A percentile compares a stretch with the other conserved stretches of the same genome.
These are phyloP conservation scores for Boletus fagicola DNA, from an alignment of 768 basidiomycete species.

Conservation along the genomic window DNA sequence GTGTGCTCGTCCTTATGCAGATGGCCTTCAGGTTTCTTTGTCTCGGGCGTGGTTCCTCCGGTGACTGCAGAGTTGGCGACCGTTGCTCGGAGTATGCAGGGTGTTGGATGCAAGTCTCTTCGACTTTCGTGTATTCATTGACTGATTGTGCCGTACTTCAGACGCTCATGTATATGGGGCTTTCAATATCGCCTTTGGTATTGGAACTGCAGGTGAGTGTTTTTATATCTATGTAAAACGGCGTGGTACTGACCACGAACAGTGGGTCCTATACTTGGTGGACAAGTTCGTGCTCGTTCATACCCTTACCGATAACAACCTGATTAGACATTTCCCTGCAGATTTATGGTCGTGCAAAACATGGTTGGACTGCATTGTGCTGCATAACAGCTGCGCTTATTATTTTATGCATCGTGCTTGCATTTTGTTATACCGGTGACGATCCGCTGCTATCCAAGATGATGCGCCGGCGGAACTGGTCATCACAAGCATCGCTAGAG, in stretches of 20 bases:
- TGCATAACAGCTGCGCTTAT: conserved; percentile 47
- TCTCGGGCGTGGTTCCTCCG: conserved; percentile 57
- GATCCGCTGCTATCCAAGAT: conserved; percentile 38
- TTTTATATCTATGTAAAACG: neutral
- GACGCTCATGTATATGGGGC: conserved; percentile 75
- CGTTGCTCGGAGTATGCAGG: conserved; percentile 53
- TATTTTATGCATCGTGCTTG: conserved; percentile 36
- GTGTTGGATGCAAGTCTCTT: conserved; percentile 62
- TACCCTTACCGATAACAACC: neutral
- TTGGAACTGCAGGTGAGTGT: conserved; percentile 57
- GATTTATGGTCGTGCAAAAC: conserved; percentile 55
- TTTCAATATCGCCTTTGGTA: conserved; percentile 69
- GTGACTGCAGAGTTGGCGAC: conserved; percentile 65
- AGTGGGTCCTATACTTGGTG: conserved; percentile 73
- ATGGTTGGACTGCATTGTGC: conserved; percentile 63
- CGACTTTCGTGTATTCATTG: neutral
- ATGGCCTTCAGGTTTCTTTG: conserved; percentile 52
- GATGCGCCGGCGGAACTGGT: conserved; percentile 20
- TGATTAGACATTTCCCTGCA: conserved; percentile 25
- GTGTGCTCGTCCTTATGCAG: neutral
- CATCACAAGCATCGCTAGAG: conserved; percentile 10
- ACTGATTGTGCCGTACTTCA: conserved; percentile 25
- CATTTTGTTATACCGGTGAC: conserved; percentile 50
- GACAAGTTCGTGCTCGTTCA: conserved; percentile 46
- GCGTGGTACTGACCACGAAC: conserved; percentile 3